Percentiles rank a stretch among this genome's conserved stretches.
These are phyloP conservation scores for Antitrichia curtipendula DNA, from an alignment of 225 moss, liverwort and hornwort genomes.

Conservation along the genomic window DNA sequence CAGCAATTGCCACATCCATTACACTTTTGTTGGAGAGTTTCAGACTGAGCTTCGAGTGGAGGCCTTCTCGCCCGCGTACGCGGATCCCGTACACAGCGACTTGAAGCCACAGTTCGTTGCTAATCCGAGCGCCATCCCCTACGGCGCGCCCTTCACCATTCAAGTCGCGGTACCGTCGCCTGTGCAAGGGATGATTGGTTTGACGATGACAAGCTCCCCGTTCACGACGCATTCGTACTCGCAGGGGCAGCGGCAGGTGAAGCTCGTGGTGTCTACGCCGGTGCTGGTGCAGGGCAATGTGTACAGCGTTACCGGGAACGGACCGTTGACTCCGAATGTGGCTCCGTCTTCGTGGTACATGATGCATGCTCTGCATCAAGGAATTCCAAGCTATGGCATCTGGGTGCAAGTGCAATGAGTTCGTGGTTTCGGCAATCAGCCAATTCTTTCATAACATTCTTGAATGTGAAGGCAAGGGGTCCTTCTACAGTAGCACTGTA, in stretches of 20 bases:
- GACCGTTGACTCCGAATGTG: constrained; percentile 33
- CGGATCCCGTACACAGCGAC: constrained; percentile 2
- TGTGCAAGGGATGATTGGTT: constrained; percentile 16
- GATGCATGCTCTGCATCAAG: constrained; percentile 59
- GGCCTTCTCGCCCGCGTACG: constrained; percentile 54
- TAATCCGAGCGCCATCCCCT: constrained; percentile 13
- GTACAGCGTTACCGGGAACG: constrained; percentile 30
- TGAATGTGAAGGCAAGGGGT: background rate
- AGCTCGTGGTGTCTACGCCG: constrained; percentile 34
- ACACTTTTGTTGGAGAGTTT: constrained; percentile 50
- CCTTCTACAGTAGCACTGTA: background rate
- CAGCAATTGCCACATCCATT: constrained; percentile 67
- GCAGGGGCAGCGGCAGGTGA: constrained; percentile 71
- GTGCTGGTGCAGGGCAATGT: background rate
- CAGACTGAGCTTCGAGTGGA: constrained; percentile 84
- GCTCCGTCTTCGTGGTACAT: constrained; percentile 74
- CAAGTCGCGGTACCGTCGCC: constrained; percentile 18
- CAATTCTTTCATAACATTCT: background rate
- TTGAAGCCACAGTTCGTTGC: constrained; percentile 25
- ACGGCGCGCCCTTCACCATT: constrained; percentile 19
- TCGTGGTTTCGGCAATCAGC: background rate
- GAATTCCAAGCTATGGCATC: constrained; percentile 44
- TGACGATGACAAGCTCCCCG: constrained; percentile 54
- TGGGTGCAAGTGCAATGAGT: constrained; percentile 43
- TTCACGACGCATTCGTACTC: constrained; percentile 74